These are phyloP conservation scores for Spatholobus suberectus DNA, from an alignment of 306 rosid genomes.

Conservation along the genomic window DNA sequence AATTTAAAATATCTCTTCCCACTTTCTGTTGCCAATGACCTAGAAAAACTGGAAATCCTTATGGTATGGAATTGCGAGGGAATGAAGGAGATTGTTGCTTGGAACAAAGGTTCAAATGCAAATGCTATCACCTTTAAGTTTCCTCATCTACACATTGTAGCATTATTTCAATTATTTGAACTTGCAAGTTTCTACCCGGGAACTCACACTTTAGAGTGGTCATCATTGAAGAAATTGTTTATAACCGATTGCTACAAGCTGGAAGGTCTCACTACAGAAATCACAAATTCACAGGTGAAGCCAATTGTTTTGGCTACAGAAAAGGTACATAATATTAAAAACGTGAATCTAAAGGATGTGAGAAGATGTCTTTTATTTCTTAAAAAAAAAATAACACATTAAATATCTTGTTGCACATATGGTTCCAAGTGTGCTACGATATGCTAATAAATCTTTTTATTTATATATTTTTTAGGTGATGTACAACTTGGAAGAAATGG, in stretches of 20 bases:
- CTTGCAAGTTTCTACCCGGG: neutral
- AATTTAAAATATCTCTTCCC: constrained; percentile 34
- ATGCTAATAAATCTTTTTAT: neutral
- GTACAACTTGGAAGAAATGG: neutral
- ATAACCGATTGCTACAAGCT: neutral
- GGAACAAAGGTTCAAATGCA: neutral
- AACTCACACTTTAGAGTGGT: neutral
- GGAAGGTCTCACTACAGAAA: constrained; percentile 3
- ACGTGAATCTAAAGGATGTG: neutral
- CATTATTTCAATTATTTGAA: neutral
- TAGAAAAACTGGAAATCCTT: neutral
- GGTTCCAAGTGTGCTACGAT: neutral
- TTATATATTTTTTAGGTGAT: constrained; percentile 8
- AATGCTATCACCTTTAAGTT: neutral
- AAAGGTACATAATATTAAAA: constrained; percentile 2
- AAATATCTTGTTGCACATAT: neutral
- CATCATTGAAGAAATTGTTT: neutral
- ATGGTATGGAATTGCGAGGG: accelerated
- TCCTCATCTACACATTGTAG: neutral
- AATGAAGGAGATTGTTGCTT: constrained; percentile 37
- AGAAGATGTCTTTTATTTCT: neutral
- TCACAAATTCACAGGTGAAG: neutral
- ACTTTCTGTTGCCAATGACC: constrained; percentile 30
- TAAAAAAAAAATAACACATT: neutral
- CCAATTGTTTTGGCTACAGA: neutral